Base-by-base conservation (phyloP, 2,329 filamentous ascomycete genomes). In the Gaeumannomyces sp. region DNA sequence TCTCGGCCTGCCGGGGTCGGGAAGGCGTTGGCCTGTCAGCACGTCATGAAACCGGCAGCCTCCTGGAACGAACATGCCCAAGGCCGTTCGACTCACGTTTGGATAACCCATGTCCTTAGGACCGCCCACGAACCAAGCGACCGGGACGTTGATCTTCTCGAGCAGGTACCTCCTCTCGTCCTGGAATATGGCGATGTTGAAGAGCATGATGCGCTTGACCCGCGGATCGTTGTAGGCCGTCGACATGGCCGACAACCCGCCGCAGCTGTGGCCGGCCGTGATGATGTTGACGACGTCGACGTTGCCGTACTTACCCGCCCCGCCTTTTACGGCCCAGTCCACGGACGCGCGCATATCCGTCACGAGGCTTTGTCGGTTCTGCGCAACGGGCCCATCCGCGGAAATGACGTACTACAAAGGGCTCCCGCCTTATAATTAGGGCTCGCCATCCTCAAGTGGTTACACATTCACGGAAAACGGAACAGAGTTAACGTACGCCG, bases 131-230 rank as follows among this genome's bases (percentile, higher is more conserved):
- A 70, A 70, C 65, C 65, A 70, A 14, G 67, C 68, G n/a, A 70
- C 68, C 13, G 68, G 69, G 11, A 69, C 66, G 57, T 69, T 69
- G 64, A 70, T 70, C 64, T 70, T 68, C 58, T 69, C 63, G 38
- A 70, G 33, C 14, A 70, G 61, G 28, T 70, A 70, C 13, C 68
- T 56, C 64, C 66, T 66, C 56, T 70, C 65, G 58, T 70, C 69
- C 62, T 70, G 68, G 64, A 70, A 70, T 63, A 70, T 70, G 63
- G 64, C 67, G 62, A 70, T 70, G 58, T 68, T 66, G 59, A 70
- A 67, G 65, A 69, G 19, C 50, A 69, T 62, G 62, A 69, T 65
- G 19, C 68, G 65, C 66, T 68, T 69, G 19, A 70, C 68, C 10
- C 67, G 58, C 13, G 64, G 61, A 50, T 70, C 68, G n/a, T 66